Evolutionary conservation across 1,284 basidiomycete genomes (phyloP).

Genomic region (Polyporus tsugae): DNA sequence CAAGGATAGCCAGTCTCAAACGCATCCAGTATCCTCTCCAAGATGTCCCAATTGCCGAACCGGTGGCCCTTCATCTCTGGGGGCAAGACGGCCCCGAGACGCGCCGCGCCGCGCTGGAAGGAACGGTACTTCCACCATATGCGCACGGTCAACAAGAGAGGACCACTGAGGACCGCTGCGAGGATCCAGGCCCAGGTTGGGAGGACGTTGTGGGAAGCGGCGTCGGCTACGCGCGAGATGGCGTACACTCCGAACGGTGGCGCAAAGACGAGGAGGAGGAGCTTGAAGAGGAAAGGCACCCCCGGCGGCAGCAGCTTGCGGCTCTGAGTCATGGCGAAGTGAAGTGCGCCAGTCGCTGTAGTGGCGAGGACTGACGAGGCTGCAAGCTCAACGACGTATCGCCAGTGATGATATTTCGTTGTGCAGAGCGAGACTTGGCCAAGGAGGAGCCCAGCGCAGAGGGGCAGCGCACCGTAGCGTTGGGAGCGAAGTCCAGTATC

Average conservation of each 20-base stretch:
- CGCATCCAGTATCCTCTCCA: conserved; percentile 25
- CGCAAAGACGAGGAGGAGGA: conserved; percentile 21
- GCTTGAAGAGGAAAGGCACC: conserved; percentile 27
- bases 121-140: conserved; percentile 25
- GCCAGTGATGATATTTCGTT: not conserved
- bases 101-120: conserved; percentile 25
- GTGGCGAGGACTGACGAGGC: not conserved
- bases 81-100: conserved; percentile 31
- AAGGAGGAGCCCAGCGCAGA: not conserved
- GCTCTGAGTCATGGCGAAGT: conserved; percentile 18
- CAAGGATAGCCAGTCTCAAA: conserved; percentile 33
- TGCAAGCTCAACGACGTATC: not conserved
- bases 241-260: conserved; percentile 24
- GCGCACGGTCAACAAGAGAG: conserved; percentile 21
- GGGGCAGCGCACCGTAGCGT: not conserved
- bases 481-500: not conserved
- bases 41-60: conserved; percentile 32
- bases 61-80: conserved; percentile 27
- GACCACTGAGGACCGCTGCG: conserved; percentile 19
- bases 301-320: conserved; percentile 27
- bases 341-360: not conserved
- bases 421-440: not conserved
- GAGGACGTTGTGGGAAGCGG: conserved; percentile 11
- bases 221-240: conserved; percentile 8
- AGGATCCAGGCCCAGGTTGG: conserved; percentile 29